Evolutionary conservation across 1,284 basidiomycete genomes (phyloP).

Genomic region (Bjerkandera adusta): DNA sequence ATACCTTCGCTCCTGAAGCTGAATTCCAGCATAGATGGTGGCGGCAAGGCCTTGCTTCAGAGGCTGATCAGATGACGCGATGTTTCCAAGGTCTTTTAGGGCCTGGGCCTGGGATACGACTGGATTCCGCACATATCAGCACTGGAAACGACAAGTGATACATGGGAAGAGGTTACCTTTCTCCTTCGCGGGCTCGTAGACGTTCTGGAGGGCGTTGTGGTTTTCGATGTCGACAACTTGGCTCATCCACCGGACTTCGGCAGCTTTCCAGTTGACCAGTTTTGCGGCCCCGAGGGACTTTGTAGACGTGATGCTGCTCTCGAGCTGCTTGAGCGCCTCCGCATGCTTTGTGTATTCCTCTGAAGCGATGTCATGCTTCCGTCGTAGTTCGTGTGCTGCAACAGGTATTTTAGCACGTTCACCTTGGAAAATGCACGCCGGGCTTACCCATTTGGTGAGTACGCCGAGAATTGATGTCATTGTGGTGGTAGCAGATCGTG

Average conservation of each 20-base stretch:
- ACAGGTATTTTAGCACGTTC: not conserved
- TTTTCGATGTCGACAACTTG: conserved; percentile 3
- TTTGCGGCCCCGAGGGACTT: not conserved
- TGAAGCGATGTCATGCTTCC: not conserved
- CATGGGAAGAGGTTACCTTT: too few species aligned
- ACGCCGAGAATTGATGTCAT: conserved; percentile 1
- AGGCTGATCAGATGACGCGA: not conserved
- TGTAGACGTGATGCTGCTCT: not conserved
- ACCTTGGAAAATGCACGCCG: not conserved
- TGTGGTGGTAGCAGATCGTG: conserved; percentile 17
- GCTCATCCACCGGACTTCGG: not conserved
- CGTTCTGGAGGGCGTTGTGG: conserved; percentile 2
- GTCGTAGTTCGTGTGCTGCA: not conserved
- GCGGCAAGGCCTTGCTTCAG: not conserved
- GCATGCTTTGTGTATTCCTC: not conserved
- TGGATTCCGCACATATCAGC: not conserved
- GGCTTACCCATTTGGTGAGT: conserved; percentile 7
- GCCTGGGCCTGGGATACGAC: not conserved
- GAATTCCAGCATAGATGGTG: not conserved
- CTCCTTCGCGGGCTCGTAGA: not conserved
- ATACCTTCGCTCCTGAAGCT: not conserved
- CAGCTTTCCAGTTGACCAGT: not conserved
- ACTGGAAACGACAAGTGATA: not conserved
- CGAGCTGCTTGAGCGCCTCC: not conserved
- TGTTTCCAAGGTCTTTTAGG: not conserved